Percentiles rank a stretch among this genome's conserved stretches.
Conservation (phyloP, 176 grass and related monocot species). For the Avena atlantica region DNA sequence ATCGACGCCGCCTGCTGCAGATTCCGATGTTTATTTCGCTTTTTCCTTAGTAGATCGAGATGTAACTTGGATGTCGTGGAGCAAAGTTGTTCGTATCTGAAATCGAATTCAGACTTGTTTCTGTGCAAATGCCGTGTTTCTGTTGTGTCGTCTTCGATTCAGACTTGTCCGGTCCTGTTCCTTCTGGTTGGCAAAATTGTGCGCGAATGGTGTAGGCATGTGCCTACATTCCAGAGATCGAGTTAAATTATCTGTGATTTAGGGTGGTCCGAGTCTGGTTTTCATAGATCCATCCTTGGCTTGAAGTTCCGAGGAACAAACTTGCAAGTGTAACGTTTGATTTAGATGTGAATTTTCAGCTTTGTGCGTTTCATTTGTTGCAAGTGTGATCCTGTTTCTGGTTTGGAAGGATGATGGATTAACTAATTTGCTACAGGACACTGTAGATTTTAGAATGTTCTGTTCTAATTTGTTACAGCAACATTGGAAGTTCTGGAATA, state of each 20-base stretch:
- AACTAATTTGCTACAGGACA: neutral
- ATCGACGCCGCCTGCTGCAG: no score
- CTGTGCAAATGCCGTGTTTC: neutral
- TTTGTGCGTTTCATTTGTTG: accelerated
- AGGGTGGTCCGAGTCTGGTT: no score
- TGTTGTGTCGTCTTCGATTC: neutral
- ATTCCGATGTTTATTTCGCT: slow-evolving; percentile 1
- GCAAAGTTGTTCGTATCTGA: neutral
- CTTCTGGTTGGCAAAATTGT: neutral
- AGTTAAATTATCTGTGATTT: no score
- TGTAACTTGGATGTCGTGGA: neutral
- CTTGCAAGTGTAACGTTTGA: no score
- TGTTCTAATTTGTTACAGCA: no score
- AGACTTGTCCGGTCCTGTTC: neutral
- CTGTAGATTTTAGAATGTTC: no score
- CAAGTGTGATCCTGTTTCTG: neutral
- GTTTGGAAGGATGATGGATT: neutral
- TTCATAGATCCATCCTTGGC: no score
- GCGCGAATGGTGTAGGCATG: no score
- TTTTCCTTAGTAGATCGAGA: slow-evolving; percentile 1
- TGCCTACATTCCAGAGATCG: no score
- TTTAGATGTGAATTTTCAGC: no score
- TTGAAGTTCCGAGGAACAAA: no score
- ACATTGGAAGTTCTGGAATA: no score
- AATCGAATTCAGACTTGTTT: neutral